phyloP scores from a whole-genome alignment of 2,329 filamentous ascomycete species.

The Alternaria sp. region DNA sequence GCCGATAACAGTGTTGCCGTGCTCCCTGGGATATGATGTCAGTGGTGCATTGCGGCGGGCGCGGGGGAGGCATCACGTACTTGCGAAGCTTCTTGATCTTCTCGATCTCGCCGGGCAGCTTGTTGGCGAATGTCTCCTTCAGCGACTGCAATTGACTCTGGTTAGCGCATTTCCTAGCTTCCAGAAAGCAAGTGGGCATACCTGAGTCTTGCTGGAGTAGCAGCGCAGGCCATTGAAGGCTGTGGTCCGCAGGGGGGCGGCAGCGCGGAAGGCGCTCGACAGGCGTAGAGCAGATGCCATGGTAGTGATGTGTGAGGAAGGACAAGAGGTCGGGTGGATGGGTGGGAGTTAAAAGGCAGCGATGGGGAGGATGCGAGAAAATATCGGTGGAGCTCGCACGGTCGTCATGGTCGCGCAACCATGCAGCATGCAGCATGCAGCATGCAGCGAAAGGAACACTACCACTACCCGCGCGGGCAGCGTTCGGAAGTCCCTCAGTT shows the following conservation, averaged over 20 bases:
- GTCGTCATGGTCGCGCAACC: constrained; percentile 17
- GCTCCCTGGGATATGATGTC: constrained; percentile 69
- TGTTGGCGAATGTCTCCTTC: constrained; percentile 98
- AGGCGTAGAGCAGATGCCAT: constrained; percentile 89
- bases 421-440: not conserved
- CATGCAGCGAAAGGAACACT: constrained; percentile 5
- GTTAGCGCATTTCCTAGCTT: constrained; percentile 38
- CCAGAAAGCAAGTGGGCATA: constrained; percentile 55
- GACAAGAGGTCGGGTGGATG: constrained; percentile 47
- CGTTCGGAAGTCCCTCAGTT: constrained; percentile 19
- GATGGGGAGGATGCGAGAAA: constrained; percentile 36
- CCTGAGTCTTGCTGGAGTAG: constrained; percentile 92
- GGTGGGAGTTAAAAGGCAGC: constrained; percentile 41
- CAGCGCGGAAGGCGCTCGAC: constrained; percentile 80
- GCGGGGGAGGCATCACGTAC: constrained; percentile 59
- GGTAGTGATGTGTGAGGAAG: constrained; percentile 53
- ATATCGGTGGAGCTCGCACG: constrained; percentile 35
- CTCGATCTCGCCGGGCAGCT: constrained; percentile 95
- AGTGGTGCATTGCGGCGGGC: constrained; percentile 30
- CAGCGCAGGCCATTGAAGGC: constrained; percentile 85
- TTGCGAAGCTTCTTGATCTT: constrained; percentile 99
- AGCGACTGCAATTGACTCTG: constrained; percentile 71
- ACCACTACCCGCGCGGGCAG: constrained; percentile 17
- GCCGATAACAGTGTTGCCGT: constrained; percentile 93
- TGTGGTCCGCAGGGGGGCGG: constrained; percentile 69